Base-by-base conservation (phyloP, 2,329 filamentous ascomycete species). In the Fusarium sp. region DNA sequence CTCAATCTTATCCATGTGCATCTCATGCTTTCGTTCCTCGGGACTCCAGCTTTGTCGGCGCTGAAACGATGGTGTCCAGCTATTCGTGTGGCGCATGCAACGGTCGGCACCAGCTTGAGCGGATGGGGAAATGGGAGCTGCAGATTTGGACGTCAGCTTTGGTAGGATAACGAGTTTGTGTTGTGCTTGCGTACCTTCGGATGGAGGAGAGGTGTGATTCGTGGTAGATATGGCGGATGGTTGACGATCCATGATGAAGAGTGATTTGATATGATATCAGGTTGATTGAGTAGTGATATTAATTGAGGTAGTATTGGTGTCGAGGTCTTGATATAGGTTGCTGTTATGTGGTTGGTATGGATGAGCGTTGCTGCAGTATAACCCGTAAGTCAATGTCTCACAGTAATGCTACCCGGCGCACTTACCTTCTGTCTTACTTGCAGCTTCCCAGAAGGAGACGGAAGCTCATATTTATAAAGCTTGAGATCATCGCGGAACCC, bases 21-120 rank as follows among this genome's bases (percentile, higher is more conserved):
- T 72, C 57, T 78, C 78, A 67, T 83, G 86, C 77, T 87, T 87
- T 76, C 82, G 82, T 74, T 87, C 86, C 77, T 89, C 84, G 38
- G 80, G 79, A 73, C 80, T 83, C 81, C 84, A 89, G 78, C 85
- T 87, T 75, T 84, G 84, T 48, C 85, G 83, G 12, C 83, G 81
- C 69, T 82, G 58, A 32, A 72, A 30, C 2, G 69, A 59, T 30
- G 86, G 86, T 70, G 81, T 82, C 86, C 86, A 88, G 65, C 69
- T 74, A 59, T 74, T 75, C 4, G 80, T 77, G 70, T 76, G 76
- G 38, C 75, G 71, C 71, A 79, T 78, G 71, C 76, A 78, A 53
- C 78, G 78, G 56, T 73, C 74, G 51, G 78, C 77, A 16, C 71
- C 74, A 62, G 76, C 75, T 58, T 76, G 64, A 34, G 68, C 67